These are phyloP conservation scores for Botrytis elliptica DNA, from an alignment of 2,329 filamentous ascomycete species.

Conservation along the genomic window DNA sequence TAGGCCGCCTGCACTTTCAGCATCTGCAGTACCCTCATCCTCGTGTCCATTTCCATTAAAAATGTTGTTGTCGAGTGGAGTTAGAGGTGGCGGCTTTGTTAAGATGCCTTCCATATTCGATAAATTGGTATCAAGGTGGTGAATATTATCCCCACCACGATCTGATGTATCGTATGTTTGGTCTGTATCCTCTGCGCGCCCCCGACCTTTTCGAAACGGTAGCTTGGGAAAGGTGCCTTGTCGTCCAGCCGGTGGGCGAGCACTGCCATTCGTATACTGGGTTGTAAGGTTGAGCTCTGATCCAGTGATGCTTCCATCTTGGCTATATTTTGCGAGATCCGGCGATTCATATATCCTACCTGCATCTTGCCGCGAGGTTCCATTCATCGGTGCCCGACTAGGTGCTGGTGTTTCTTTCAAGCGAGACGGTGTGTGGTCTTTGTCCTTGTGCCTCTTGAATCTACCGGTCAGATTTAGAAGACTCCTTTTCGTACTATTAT, in stretches of 20 bases:
- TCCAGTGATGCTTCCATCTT: conserved; percentile 35
- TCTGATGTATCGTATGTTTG: conserved; percentile 45
- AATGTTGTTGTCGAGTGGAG: conserved; percentile 63
- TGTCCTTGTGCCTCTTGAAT: conserved; percentile 48
- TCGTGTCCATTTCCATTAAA: conserved; percentile 45
- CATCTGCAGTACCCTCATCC: conserved; percentile 41
- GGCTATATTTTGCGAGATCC: conserved; percentile 35
- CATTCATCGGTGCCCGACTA: conserved; percentile 49
- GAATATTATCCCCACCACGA: conserved; percentile 45
- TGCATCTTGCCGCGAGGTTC: conserved; percentile 30
- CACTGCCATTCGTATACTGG: conserved; percentile 27
- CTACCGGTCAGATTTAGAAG: conserved; percentile 33
- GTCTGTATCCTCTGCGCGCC: conserved; percentile 52
- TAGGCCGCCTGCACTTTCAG: conserved; percentile 42
- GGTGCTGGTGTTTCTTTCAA: conserved; percentile 53
- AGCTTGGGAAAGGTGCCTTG: conserved; percentile 50
- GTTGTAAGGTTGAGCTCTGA: conserved; percentile 33
- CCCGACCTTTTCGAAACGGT: conserved; percentile 59
- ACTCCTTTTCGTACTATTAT: conserved; percentile 31
- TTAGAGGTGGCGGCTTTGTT: conserved; percentile 65
- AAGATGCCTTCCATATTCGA: conserved; percentile 91
- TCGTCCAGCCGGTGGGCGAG: conserved; percentile 24
- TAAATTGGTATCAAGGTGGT: conserved; percentile 82
- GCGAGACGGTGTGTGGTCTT: conserved; percentile 50
- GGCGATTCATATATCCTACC: conserved; percentile 31